Evolutionary conservation across 2,329 filamentous ascomycete genomes (phyloP), one percentile per base, ranked within the genome.

Genomic region (Colletotrichum sp.): DNA sequence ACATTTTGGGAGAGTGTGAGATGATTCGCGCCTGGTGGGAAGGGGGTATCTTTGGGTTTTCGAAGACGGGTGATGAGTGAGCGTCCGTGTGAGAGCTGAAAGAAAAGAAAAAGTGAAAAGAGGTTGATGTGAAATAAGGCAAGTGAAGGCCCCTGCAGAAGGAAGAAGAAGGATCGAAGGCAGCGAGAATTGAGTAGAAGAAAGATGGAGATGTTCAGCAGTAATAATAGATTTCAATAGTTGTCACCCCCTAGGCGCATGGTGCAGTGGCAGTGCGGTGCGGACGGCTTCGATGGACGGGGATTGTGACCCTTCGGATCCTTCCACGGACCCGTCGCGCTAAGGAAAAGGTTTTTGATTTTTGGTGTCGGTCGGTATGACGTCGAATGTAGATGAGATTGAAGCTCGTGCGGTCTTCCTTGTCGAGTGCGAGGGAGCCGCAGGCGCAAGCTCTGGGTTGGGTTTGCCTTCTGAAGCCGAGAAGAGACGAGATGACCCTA

Each of bases 301-400:
- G 73, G 69, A 68, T 48, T n/a, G n/a, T 12, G 32, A 72, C 21
- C 26, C 70, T 65, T 73, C 63, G 57, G 63, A 52, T 43, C 60
- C 28, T 63, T 58, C 52, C 69, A 73, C 70, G 64, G 73, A 65
- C 73, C 73, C 70, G 73, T 64, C 24, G 32, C 57, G 60, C 73
- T 73, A 68, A 24, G 6, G 65, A 73, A 58, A 73, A 68, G 69
- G 52, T 73, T 75, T 73, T 64, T 57, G 34, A 30, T 63, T 52
- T 52, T 21, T 73, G 63, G 70, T 30, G 43, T 73, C 26, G 57
- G 43, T 24, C 57, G 64, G 70, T 75, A 75, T 75, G 73, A 75
- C 73, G 73, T 73, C 70, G 58, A 65, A 52, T 48, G n/a, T 34
- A 28, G 64, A 48, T 48, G 52, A 60, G 30, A 36, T 15, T 52